These are phyloP conservation scores for Penicillium odoratum DNA, from an alignment of 495 filamentous ascomycete genomes.

Conservation along the genomic window DNA sequence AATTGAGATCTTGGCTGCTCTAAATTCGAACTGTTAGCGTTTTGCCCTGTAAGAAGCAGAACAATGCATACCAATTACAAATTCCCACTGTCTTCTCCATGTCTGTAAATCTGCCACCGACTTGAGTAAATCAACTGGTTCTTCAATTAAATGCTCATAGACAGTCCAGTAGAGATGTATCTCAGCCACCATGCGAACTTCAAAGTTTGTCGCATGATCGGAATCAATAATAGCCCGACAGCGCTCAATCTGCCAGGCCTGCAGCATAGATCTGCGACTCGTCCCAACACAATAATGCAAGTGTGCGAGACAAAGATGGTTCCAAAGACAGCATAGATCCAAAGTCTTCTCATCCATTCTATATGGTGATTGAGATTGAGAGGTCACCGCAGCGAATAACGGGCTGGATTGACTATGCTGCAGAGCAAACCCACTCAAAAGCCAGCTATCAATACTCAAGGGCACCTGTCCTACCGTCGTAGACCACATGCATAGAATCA, in stretches of 20 bases:
- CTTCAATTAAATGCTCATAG: constrained; percentile 30
- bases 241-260: constrained; percentile 38
- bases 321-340: constrained; percentile 43
- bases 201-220: constrained; percentile 45
- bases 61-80: constrained; percentile 34
- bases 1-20: constrained; percentile 51
- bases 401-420: constrained; percentile 44
- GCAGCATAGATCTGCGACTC: constrained; percentile 38
- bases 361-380: constrained; percentile 12
- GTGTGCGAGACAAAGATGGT: constrained; percentile 48
- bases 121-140: constrained; percentile 32
- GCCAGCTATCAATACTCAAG: constrained; percentile 49
- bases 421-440: constrained; percentile 46
- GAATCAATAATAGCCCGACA: constrained; percentile 37
- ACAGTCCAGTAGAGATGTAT: constrained; percentile 47
- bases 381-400: constrained; percentile 30
- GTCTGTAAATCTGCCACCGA: constrained; percentile 34
- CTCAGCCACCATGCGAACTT: constrained; percentile 48
- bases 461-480: constrained; percentile 49
- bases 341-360: constrained; percentile 18
- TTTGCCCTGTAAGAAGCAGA: background rate
- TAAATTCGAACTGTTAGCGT: constrained; percentile 6
- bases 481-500: constrained; percentile 49
- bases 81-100: constrained; percentile 44
- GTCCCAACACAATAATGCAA: constrained; percentile 51